These are phyloP conservation scores for Zoysia matrella DNA, from an alignment of 202 grass and related monocot genomes.

Conservation along the genomic window DNA sequence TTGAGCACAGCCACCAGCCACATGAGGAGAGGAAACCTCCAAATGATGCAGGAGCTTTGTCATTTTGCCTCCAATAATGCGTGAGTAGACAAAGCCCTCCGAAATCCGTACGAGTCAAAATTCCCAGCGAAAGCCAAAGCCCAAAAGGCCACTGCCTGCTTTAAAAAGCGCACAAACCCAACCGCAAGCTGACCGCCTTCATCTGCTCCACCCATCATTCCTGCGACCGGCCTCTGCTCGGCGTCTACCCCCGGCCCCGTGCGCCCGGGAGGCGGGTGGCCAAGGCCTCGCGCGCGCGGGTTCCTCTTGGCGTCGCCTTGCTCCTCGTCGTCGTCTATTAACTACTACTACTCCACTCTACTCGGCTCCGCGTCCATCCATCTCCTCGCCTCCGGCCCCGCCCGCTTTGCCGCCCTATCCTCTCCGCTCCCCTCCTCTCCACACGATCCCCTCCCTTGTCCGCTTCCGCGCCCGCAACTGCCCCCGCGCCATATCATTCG, in stretches of 20 bases:
- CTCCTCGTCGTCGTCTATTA: conserved; percentile 33
- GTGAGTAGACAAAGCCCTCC: not conserved
- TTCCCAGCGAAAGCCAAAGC: conserved; percentile 11
- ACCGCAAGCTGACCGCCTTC: not conserved
- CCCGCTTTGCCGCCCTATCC: conserved; percentile 52
- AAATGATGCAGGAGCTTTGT: not conserved
- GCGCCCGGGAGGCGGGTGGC: conserved; percentile 38
- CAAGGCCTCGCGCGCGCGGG: not conserved
- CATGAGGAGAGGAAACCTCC: not conserved
- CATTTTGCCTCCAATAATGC: not conserved
- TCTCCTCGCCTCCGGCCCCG: conserved; percentile 22
- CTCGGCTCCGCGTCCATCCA: conserved; percentile 42
- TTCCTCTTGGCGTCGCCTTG: conserved; percentile 21
- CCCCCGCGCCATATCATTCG: conserved; percentile 7
- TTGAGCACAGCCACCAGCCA: not conserved
- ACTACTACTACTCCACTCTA: conserved; percentile 3
- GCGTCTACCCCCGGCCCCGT: conserved; percentile 7
- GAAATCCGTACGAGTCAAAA: conserved; percentile 34
- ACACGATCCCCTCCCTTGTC: conserved; percentile 75
- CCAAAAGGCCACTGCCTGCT: conserved; percentile 12
- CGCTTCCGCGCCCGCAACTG: conserved; percentile 21
- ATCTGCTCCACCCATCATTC: not conserved
- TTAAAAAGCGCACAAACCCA: conserved; percentile 46
- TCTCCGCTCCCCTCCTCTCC: conserved; percentile 59
- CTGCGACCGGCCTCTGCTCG: not conserved